phyloP scores from a whole-genome alignment of 371 early-diverging fungal species.

The Blakeslea trispora region DNA sequence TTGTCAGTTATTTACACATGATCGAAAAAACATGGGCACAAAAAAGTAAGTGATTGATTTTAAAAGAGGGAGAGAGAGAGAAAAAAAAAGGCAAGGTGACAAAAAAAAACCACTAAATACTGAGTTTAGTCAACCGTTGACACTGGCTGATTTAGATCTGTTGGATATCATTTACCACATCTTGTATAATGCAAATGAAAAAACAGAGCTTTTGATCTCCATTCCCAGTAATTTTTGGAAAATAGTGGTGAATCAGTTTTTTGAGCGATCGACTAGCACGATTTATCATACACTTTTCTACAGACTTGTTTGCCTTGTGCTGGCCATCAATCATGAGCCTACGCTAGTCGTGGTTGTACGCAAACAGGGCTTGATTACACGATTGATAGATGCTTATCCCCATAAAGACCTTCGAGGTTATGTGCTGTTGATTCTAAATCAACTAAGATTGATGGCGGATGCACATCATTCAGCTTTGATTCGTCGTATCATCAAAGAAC shows the following conservation, averaged over 20 bases:
- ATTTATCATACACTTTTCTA: conserved; percentile 49
- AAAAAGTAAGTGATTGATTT: conserved; percentile 33
- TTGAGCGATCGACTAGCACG: conserved; percentile 43
- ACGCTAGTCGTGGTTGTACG: conserved; percentile 26
- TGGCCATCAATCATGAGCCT: conserved; percentile 32
- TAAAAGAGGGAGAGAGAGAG: too few relatives aligned
- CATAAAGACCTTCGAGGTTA: conserved; percentile 43
- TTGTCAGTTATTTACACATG: conserved; percentile 30
- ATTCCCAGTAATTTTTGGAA: conserved; percentile 44
- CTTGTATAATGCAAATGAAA: conserved; percentile 31
- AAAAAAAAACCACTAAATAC: too few relatives aligned
- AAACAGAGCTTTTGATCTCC: conserved; percentile 30
- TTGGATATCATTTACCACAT: conserved; percentile 39
- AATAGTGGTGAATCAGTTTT: conserved; percentile 41
- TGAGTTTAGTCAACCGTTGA: conserved; percentile 27
- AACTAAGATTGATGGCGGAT: conserved; percentile 41
- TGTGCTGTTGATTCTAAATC: conserved; percentile 42
- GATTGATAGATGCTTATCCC: conserved; percentile 40
- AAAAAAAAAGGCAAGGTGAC: too few relatives aligned
- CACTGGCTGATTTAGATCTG: conserved; percentile 35
- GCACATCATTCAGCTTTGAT: conserved; percentile 27
- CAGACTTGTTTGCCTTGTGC: conserved; percentile 32
- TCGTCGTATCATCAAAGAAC: conserved; percentile 21
- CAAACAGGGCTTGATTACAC: conserved; percentile 31
- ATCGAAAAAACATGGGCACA: conserved; percentile 20